phyloP scores from a whole-genome alignment of 805 yeast genomes.

The Myxozyma geophila region DNA sequence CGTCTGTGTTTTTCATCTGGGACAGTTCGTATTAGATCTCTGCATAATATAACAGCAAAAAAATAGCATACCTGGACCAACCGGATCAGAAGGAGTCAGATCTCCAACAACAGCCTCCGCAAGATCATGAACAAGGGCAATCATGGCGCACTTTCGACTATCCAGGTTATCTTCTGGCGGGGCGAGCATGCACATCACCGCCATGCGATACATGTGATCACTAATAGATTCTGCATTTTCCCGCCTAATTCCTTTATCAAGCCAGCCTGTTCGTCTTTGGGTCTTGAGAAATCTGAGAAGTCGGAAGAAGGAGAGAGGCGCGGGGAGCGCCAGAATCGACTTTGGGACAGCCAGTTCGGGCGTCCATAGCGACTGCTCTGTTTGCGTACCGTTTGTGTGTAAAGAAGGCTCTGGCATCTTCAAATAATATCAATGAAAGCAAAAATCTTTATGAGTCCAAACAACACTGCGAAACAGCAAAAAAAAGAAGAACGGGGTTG shows the following conservation, averaged over 20 bases:
- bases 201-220: constrained; percentile 98
- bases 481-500: no score
- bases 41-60: no score
- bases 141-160: constrained; percentile 73
- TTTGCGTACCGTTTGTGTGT: background rate
- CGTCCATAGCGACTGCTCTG: constrained; percentile 15
- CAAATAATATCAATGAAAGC: background rate
- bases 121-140: constrained; percentile 89
- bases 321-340: constrained; percentile 38
- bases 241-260: constrained; percentile 65
- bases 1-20: constrained; percentile 77
- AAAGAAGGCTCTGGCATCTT: background rate
- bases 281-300: constrained; percentile 56
- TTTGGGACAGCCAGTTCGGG: constrained; percentile 52
- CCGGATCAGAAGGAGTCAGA: constrained; percentile 79
- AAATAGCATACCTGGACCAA: constrained; percentile 55
- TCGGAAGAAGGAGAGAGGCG: constrained; percentile 34
- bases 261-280: constrained; percentile 93
- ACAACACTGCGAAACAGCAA: background rate
- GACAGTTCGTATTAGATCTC: background rate
- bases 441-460: background rate
- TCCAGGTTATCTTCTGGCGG: constrained; percentile 55
- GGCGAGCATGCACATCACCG: constrained; percentile 74
- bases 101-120: constrained; percentile 96
- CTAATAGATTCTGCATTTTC: constrained; percentile 45